A percentile compares a stretch with the other conserved stretches of the same genome.
These are phyloP conservation scores for Alternaria metachromatica DNA, from an alignment of 2,329 filamentous ascomycete species.

Conservation along the genomic window DNA sequence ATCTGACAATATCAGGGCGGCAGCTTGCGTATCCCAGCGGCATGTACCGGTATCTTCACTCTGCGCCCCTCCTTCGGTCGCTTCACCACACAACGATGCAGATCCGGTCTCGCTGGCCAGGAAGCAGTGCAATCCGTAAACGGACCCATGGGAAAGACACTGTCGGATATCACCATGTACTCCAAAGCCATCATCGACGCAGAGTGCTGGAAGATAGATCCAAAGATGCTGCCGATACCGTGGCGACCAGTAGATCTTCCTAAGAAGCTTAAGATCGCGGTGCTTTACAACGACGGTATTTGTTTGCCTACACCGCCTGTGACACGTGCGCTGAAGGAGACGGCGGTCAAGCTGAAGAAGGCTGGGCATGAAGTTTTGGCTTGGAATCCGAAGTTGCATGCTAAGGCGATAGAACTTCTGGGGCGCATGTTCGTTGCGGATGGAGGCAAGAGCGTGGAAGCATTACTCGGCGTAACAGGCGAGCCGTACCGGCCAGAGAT, in stretches of 20 bases:
- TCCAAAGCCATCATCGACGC: conserved; percentile 50
- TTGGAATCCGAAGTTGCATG: conserved; percentile 62
- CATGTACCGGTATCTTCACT: conserved; percentile 65
- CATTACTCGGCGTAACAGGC: conserved; percentile 49
- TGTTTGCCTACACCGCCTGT: conserved; percentile 61
- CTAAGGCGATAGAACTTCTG: conserved; percentile 58
- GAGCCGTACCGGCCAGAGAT: conserved; percentile 60
- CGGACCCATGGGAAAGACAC: conserved; percentile 65
- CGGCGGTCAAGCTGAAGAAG: conserved; percentile 59
- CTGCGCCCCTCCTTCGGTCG: conserved; percentile 65
- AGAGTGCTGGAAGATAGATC: conserved; percentile 61
- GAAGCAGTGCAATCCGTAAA: conserved; percentile 70
- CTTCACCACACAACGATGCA: conserved; percentile 62
- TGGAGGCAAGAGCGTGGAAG: conserved; percentile 56
- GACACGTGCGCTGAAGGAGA: conserved; percentile 61
- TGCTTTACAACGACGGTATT: conserved; percentile 60
- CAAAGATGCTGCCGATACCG: conserved; percentile 60
- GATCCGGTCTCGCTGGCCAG: conserved; percentile 68
- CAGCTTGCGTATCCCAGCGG: conserved; percentile 62
- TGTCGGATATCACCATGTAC: conserved; percentile 59
- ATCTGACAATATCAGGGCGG: conserved; percentile 49
- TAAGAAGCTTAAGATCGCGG: conserved; percentile 64
- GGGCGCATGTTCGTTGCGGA: conserved; percentile 58
- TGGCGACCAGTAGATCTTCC: conserved; percentile 56
- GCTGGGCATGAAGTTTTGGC: conserved; percentile 64